Evolutionary conservation across 169 alveolate species (phyloP), one percentile per base, ranked within the genome.

Genomic region (Theileria annulata): DNA sequence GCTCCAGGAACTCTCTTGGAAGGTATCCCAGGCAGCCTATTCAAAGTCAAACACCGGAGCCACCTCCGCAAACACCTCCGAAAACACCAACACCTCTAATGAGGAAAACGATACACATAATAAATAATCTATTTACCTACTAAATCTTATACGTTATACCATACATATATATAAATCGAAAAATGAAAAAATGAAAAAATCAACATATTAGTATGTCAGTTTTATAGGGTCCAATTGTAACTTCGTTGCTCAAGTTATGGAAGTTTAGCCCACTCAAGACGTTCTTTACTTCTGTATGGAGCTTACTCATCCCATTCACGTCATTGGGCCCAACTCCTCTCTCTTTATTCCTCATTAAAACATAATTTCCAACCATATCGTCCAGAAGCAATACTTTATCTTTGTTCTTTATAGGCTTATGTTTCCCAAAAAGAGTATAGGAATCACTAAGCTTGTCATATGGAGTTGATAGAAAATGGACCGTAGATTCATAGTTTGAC

Each of bases 1-100:
- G 66, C 87, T 95, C 51, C 97, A 95, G 94, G 97, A 95, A 77
- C 92, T 93, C 54, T 95, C 98, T 5, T 93, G 97, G 97, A 96
- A 93, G 74, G 95, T 96, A 42, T 95, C 98, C 17, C 95, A 94
- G 74, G 91, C 92, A 63, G 93, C 93, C 92, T 95, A 95, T 86
- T 90, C 27, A 8, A 19, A 56, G 66, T 25, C 73, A 25, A 31
- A 64, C 31, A 37, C 27, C 15, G 33, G 73, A 17, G 25, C 75
- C 51, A 72, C 84, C 75, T 60, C 63, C 19, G 17, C 85, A 12
- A 83, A 86, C 49, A 69, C 80, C 35, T 85, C 86, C n/a, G 77
- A 75, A 76, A 58, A 54, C 6, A 23, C 51, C 27, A 17, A 33
- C 25, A 35, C 60, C 58, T 51, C 30, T 48, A 17, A 23, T 28